A percentile compares a stretch with the other conserved stretches of the same genome.
Evolutionary conservation across 2,329 filamentous ascomycete genomes (phyloP).

Genomic region (Colletotrichum destructivum): DNA sequence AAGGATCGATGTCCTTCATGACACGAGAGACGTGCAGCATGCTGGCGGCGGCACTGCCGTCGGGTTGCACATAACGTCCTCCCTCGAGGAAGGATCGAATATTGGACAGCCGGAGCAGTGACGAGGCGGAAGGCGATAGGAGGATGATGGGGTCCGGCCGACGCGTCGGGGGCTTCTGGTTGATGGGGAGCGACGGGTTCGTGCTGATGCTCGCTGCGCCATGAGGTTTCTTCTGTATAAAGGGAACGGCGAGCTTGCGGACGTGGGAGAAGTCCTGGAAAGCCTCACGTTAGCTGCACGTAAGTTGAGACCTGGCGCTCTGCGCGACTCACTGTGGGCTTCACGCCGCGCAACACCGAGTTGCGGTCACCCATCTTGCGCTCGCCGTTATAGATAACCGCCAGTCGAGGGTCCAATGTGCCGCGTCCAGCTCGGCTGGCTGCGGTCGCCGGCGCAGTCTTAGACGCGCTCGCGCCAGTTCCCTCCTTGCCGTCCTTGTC

Average conservation of each 20-base stretch:
- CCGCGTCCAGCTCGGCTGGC: slow-evolving; percentile 73
- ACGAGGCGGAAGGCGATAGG: slow-evolving; percentile 94
- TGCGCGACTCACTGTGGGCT: slow-evolving; percentile 79
- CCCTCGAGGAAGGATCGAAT: slow-evolving; percentile 93
- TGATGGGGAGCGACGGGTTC: slow-evolving; percentile 66
- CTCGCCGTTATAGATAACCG: slow-evolving; percentile 93
- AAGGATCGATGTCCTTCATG: slow-evolving; percentile 79
- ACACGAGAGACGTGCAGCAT: slow-evolving; percentile 89
- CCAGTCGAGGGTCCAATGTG: slow-evolving; percentile 83
- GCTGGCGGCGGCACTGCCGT: slow-evolving; percentile 78
- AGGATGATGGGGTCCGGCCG: slow-evolving; percentile 91
- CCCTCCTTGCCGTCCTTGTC: slow-evolving; percentile 66
- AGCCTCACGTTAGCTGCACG: background rate
- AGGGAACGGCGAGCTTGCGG: slow-evolving; percentile 85
- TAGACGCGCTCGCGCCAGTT: slow-evolving; percentile 54
- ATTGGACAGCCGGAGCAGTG: slow-evolving; percentile 94
- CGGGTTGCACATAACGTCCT: slow-evolving; percentile 84
- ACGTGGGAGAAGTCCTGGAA: slow-evolving; percentile 92
- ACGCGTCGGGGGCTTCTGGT: slow-evolving; percentile 66
- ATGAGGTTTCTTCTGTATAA: slow-evolving; percentile 76
- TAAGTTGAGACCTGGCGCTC: background rate
- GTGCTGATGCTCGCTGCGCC: slow-evolving; percentile 56
- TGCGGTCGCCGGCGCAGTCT: slow-evolving; percentile 57
- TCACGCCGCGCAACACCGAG: slow-evolving; percentile 86
- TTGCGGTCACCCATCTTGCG: slow-evolving; percentile 94